These are phyloP conservation scores for Eragrostis nindensis DNA, from an alignment of 176 grass and related monocot species.

Conservation along the genomic window DNA sequence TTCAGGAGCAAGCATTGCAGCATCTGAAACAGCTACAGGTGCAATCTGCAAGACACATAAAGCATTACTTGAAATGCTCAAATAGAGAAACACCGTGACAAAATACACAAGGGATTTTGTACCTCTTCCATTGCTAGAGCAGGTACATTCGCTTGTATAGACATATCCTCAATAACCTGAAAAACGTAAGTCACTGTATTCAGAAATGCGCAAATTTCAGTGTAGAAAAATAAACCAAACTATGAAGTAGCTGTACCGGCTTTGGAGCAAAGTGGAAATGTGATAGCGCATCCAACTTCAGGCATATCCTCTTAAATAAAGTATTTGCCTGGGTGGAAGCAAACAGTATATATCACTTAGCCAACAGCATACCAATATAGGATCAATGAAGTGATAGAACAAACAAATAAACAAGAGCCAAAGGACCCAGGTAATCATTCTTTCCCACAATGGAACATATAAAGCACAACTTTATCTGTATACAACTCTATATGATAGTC, in stretches of 20 bases:
- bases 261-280: constrained; percentile 99
- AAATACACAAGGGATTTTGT: constrained; percentile 31
- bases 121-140: constrained; percentile 99
- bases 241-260: constrained; percentile 55
- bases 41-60: constrained; percentile 68
- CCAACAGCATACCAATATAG: neutral
- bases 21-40: constrained; percentile 90
- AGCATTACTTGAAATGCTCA: constrained; percentile 12
- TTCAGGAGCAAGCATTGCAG: constrained; percentile 91
- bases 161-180: constrained; percentile 95
- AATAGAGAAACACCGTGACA: neutral
- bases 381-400: constrained; percentile 3
- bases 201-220: constrained; percentile 7
- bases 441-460: neutral
- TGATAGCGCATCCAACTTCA: constrained; percentile 85
- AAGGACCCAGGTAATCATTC: constrained; percentile 18
- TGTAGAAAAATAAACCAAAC: constrained; percentile 2
- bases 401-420: neutral
- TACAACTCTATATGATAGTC: constrained; percentile 10
- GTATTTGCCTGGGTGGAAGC: constrained; percentile 56
- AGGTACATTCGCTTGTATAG: constrained; percentile 91
- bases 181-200: constrained; percentile 23
- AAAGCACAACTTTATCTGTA: neutral
- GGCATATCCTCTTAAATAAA: constrained; percentile 84
- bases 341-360: constrained; percentile 3